Base-by-base conservation (phyloP, 768 basidiomycete species). In the Gloeostereum incarnatum region DNA sequence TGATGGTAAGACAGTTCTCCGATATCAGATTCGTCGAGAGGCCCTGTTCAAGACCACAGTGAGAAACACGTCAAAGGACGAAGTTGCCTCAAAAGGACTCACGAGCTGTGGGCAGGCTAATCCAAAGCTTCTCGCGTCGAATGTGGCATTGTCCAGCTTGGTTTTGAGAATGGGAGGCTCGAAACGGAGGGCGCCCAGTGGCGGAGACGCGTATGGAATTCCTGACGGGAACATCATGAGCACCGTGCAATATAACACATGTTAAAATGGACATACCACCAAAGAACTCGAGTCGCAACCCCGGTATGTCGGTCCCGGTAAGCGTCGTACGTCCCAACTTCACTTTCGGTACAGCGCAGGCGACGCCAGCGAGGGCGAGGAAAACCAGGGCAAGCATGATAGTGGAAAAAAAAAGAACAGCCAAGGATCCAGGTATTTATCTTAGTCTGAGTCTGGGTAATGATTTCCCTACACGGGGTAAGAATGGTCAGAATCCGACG, bases 1-100 rank as follows among this genome's bases (percentile, higher is more conserved):
- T 73, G 34, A 73, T 40, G 3, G 49, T 61, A 25, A 73, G 51
- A 40, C 69, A 70, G 43, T 71, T 60, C 45, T 72, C 70, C 5
- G 58, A 59, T 31, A 46, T 45, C 19, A 38, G 33, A 57, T 29
- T 11, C 13, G 23, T 32, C n/a, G 21, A 35, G 13, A 32, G n/a
- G 14, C 9, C 31, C 25, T 17, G 17, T 5, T 26, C 14, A 18
- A n/a, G 9, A 30, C 29, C 31, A 24, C 6, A 2, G 35, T 34
- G 32, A 43, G 42, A 39, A 13, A 31, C 3, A 14, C 43, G 30
- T 38, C 25, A 21, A 29, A n/a, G 24, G 6, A 32, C 8, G 24
- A 20, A 24, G 6, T 29, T 16, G 7, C 21, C 11, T 14, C 2
- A 38, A n/a, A n/a, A 11, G 10, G 7, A 5, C 13, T 26, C 5